These are phyloP conservation scores for Musa acuminata DNA, from an alignment of 176 grass and related monocot species.

Conservation along the genomic window DNA sequence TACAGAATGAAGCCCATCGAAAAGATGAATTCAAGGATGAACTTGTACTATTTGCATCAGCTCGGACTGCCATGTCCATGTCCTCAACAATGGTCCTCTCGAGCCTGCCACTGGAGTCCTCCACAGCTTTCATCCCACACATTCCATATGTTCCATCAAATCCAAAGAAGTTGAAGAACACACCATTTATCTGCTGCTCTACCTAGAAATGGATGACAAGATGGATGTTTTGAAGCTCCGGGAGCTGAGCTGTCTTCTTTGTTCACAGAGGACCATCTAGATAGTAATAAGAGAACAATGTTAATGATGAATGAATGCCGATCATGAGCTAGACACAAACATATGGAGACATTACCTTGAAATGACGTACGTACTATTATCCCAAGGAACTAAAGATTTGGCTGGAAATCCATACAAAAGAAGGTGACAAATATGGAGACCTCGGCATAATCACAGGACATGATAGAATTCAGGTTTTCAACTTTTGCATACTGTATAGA, in stretches of 20 bases:
- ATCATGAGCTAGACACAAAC: too few species aligned
- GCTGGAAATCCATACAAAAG: constrained; percentile 79
- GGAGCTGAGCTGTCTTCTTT: constrained; percentile 71
- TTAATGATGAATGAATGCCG: background rate
- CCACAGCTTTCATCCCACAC: constrained; percentile 83
- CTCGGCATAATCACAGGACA: constrained; percentile 24
- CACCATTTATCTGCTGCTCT: constrained; percentile 80
- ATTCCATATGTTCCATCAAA: constrained; percentile 82
- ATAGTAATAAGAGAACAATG: constrained; percentile 44
- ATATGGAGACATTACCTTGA: constrained; percentile 46
- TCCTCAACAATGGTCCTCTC: constrained; percentile 57
- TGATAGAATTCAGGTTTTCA: constrained; percentile 71
- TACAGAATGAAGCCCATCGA: too few species aligned
- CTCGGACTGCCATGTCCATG: background rate
- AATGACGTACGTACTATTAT: constrained; percentile 74
- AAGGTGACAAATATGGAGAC: constrained; percentile 77
- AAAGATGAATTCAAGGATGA: too few species aligned
- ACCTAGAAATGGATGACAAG: constrained; percentile 97
- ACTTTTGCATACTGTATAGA: constrained; percentile 68
- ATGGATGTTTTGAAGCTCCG: constrained; percentile 75
- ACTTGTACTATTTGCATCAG: background rate
- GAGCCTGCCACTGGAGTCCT: constrained; percentile 85
- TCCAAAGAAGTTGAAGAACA: constrained; percentile 82
- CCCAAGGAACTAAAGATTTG: constrained; percentile 71
- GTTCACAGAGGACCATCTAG: constrained; percentile 75